Percentiles rank a stretch among this genome's conserved stretches.
Evolutionary conservation across 2,329 filamentous ascomycete species (phyloP).

Genomic region (Colletotrichum melonis): DNA sequence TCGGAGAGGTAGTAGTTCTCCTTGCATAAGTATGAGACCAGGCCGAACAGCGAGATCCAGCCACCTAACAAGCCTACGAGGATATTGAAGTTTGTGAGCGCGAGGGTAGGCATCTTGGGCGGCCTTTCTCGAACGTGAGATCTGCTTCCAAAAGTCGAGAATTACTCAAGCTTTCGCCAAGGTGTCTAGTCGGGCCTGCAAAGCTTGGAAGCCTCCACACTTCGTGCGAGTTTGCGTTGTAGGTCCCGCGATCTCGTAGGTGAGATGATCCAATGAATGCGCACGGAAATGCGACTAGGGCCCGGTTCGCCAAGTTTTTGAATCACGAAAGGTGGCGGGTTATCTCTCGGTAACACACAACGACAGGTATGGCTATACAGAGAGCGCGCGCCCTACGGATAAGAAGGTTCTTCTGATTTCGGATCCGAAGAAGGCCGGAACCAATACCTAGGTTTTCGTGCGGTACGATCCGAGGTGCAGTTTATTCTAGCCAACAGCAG

Average conservation of each 20-base stretch:
- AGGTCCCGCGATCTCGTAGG: slow-evolving; percentile 6
- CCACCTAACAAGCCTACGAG: slow-evolving; percentile 83
- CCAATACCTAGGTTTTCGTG: neutral
- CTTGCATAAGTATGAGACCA: slow-evolving; percentile 90
- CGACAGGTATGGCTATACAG: neutral
- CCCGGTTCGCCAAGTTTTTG: neutral
- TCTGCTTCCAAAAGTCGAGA: neutral
- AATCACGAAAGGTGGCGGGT: neutral
- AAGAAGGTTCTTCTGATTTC: neutral
- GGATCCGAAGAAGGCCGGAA: neutral
- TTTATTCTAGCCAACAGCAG: neutral
- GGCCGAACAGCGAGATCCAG: slow-evolving; percentile 89
- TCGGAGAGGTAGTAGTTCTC: slow-evolving; percentile 93
- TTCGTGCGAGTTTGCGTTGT: neutral
- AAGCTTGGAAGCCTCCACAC: neutral
- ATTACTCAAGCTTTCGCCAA: slow-evolving; percentile 36
- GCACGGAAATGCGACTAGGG: neutral
- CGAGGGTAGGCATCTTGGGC: slow-evolving; percentile 53
- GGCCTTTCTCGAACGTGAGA: slow-evolving; percentile 5
- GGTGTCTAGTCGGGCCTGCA: neutral
- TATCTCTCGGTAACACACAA: neutral
- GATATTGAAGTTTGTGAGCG: slow-evolving; percentile 75
- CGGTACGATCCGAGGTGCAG: neutral
- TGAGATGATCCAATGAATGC: slow-evolving; percentile 18
- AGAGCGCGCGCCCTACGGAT: too few relatives aligned